Percentiles rank a stretch among this genome's conserved stretches.
Evolutionary conservation across 169 alveolate genomes (phyloP).

Genomic region (Plasmodium gonderi): DNA sequence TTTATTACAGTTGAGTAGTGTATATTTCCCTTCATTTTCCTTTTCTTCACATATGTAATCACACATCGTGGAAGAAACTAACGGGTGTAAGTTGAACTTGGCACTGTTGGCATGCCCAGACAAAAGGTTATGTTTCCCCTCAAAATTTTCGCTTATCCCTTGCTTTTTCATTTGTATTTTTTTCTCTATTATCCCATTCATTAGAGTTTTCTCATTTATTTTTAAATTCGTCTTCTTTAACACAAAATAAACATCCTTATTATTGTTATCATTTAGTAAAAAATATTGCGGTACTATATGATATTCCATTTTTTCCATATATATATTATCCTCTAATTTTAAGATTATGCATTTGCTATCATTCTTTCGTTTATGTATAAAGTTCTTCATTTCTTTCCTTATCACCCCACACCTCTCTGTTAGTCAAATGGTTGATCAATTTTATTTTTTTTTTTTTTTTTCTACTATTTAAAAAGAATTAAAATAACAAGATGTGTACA

Average conservation of each 20-base stretch:
- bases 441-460: not conserved
- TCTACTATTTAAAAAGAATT: not conserved
- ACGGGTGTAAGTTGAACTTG: not conserved
- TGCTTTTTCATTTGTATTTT: not conserved
- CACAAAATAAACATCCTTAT: conserved; percentile 8
- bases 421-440: not conserved
- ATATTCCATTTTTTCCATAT: not conserved
- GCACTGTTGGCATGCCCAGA: not conserved
- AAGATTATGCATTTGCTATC: not conserved
- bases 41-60: conserved; percentile 1
- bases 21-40: too few relatives aligned
- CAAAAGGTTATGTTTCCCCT: not conserved
- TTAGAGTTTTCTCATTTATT: not conserved
- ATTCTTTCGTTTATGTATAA: not conserved
- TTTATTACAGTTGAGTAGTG: not conserved
- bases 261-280: conserved; percentile 8
- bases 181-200: not conserved
- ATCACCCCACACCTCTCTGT: not conserved
- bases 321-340: conserved; percentile 6
- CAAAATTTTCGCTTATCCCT: not conserved
- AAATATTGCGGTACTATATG: conserved; percentile 16
- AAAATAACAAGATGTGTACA: not conserved
- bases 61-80: not conserved
- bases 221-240: not conserved
- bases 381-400: not conserved